phyloP scores from a whole-genome alignment of 73 alveolate genomes.

The Stentor coeruleus region DNA sequence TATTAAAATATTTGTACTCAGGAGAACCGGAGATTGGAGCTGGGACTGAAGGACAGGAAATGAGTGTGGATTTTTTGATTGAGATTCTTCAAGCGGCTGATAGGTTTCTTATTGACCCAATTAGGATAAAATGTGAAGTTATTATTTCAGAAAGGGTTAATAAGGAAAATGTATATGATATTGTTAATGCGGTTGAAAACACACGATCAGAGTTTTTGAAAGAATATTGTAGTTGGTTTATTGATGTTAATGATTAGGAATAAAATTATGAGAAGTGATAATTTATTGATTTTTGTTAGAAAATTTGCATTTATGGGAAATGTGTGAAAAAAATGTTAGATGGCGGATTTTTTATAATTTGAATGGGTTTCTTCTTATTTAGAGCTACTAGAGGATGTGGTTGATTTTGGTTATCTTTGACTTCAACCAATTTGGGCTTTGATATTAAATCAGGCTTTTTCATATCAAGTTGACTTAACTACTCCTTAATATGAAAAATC shows the following conservation, averaged over 20 bases:
- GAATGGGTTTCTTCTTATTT: too few species aligned
- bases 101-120: constrained; percentile 59
- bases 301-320: too few species aligned
- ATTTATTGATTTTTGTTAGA: too few species aligned
- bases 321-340: too few species aligned
- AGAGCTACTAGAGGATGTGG: too few species aligned
- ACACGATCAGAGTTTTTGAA: constrained; percentile 56
- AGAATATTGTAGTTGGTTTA: constrained; percentile 68
- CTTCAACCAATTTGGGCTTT: too few species aligned
- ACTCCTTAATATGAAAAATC: too few species aligned
- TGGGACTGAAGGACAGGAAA: constrained; percentile 60
- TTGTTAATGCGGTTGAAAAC: constrained; percentile 52
- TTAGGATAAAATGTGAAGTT: constrained; percentile 57
- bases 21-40: constrained; percentile 71
- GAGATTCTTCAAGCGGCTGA: constrained; percentile 74
- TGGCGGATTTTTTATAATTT: too few species aligned
- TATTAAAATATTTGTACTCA: constrained; percentile 61
- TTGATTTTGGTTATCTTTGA: too few species aligned
- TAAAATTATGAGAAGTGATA: too few species aligned
- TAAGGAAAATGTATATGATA: constrained; percentile 34
- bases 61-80: constrained; percentile 42
- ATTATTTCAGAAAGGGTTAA: constrained; percentile 33
- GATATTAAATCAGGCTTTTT: too few species aligned
- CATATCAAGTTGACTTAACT: too few species aligned
- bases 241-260: background rate